phyloP scores from a whole-genome alignment of 139 green algal genomes.

The Chlorella sorokiniana region DNA sequence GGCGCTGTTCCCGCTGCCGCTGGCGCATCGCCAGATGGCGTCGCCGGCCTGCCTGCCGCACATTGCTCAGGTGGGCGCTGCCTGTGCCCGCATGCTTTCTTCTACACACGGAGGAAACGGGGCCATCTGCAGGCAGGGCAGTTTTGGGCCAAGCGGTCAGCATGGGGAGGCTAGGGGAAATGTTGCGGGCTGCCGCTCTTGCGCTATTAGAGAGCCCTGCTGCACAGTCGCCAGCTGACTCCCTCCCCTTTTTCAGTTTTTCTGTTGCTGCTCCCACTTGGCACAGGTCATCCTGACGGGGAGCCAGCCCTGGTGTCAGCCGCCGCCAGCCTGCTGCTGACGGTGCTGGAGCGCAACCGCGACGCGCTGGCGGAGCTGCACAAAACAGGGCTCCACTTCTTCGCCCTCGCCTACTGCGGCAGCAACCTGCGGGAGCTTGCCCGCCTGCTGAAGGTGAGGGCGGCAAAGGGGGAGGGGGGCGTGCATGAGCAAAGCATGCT shows the following conservation, averaged over 20 bases:
- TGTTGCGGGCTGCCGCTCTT: no score
- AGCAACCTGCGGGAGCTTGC: conserved; percentile 79
- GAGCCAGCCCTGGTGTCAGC: conserved; percentile 80
- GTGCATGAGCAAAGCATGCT: no score
- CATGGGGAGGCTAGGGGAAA: no score
- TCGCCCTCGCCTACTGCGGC: conserved; percentile 85
- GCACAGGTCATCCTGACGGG: conserved; percentile 76
- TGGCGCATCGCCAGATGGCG: conserved; percentile 70
- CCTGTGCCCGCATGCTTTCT: not conserved
- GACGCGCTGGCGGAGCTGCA: conserved; percentile 78
- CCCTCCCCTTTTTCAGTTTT: not conserved
- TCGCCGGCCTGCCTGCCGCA: conserved; percentile 77
- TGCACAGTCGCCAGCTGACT: not conserved
- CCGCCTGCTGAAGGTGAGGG: conserved; percentile 61
- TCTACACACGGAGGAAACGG: no score
- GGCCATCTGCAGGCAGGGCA: no score
- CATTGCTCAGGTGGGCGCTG: conserved; percentile 65
- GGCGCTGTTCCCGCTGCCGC: conserved; percentile 76
- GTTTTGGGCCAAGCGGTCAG: no score
- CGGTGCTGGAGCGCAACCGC: conserved; percentile 65
- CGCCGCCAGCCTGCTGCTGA: conserved; percentile 65
- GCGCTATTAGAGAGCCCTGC: no score
- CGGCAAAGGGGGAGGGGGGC: not conserved
- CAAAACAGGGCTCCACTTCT: conserved; percentile 88
- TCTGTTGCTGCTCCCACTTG: not conserved